Evolutionary conservation across 257 asterid genomes (phyloP).

Genomic region (Prunella vulgaris): DNA sequence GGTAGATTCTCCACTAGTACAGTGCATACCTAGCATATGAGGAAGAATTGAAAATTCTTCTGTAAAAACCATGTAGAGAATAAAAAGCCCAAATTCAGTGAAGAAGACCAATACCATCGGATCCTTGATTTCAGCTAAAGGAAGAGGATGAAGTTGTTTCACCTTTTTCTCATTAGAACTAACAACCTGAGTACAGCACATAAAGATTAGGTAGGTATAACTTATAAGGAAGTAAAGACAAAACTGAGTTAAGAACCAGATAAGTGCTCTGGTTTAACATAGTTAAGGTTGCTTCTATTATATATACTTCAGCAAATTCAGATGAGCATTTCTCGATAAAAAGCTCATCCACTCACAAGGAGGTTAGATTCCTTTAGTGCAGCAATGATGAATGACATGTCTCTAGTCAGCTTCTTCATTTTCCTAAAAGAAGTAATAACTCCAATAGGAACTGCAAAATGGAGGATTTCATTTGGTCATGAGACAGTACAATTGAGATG

Average conservation of each 20-base stretch:
- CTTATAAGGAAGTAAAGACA: not conserved
- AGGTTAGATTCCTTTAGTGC: constrained; percentile 76
- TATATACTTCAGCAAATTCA: not conserved
- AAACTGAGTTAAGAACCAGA: too few species aligned
- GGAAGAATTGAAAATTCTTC: not conserved
- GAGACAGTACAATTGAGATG: not conserved
- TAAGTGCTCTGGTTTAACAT: too few species aligned
- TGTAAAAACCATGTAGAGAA: not conserved
- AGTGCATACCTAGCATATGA: constrained; percentile 66
- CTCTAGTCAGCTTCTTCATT: constrained; percentile 83
- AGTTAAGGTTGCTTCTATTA: not conserved
- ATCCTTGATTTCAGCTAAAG: constrained; percentile 59
- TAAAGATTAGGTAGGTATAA: constrained; percentile 19
- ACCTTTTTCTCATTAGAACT: constrained; percentile 77
- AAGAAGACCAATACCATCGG: constrained; percentile 53
- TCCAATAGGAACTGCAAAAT: constrained; percentile 80
- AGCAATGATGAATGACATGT: constrained; percentile 51
- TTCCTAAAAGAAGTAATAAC: constrained; percentile 79
- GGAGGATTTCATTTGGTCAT: constrained; percentile 23
- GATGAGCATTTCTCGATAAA: not conserved
- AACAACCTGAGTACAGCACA: constrained; percentile 58
- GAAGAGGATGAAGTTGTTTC: constrained; percentile 76
- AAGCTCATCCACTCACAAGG: constrained; percentile 57
- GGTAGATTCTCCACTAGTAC: constrained; percentile 96
- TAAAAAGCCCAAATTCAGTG: constrained; percentile 9